Conservation (phyloP, 805 yeast species). For the Komagataella pastoris region DNA sequence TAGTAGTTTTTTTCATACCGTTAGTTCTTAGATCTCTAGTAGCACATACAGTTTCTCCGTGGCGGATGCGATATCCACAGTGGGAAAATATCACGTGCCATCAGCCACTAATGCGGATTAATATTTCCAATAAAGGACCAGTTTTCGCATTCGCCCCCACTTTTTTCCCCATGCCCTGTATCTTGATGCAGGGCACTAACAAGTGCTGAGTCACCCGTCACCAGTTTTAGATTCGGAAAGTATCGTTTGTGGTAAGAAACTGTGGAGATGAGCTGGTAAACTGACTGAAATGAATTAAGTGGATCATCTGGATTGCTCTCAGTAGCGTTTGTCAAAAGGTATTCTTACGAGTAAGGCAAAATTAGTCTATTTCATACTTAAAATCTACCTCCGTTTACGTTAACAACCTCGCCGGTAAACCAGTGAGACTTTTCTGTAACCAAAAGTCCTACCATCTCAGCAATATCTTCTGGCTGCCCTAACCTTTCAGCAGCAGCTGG, state of each 20-base stretch:
- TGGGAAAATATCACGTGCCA: not conserved
- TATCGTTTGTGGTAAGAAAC: not conserved
- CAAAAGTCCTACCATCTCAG: slow-evolving; percentile 8
- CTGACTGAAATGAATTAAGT: no score
- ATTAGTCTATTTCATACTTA: not conserved
- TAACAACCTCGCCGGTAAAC: slow-evolving; percentile 7
- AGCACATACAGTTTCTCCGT: not conserved
- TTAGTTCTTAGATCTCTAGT: not conserved
- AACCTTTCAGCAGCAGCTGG: slow-evolving; percentile 9
- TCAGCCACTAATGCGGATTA: not conserved
- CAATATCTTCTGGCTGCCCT: slow-evolving; percentile 10
- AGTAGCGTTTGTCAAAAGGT: no score
- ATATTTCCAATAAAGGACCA: not conserved
- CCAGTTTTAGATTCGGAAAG: not conserved
- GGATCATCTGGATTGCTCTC: no score
- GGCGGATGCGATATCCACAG: not conserved
- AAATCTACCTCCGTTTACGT: slow-evolving; percentile 9
- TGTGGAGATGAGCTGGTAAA: no score
- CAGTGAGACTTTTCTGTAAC: slow-evolving; percentile 8
- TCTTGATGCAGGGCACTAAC: not conserved
- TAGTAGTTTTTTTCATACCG: not conserved
- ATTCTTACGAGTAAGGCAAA: no score
- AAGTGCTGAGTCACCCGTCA: not conserved
- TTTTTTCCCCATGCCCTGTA: no score
- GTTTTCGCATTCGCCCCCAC: no score